Conservation (phyloP, 1,284 basidiomycete species). For the Sporisorium scitamineum region DNA sequence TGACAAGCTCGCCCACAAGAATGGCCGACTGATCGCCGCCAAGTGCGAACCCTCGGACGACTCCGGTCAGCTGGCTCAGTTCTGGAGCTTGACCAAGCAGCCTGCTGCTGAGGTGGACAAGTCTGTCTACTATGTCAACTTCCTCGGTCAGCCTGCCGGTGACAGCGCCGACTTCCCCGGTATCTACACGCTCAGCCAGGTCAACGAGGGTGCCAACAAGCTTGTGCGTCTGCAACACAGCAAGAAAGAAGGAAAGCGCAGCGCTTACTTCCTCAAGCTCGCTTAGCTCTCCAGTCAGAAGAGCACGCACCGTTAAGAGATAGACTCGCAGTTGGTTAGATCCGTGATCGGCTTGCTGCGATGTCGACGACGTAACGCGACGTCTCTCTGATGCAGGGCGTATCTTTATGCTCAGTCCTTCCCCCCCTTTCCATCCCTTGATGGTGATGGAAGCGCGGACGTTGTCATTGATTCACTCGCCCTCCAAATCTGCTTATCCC, state of each 20-base stretch:
- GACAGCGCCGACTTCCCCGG: constrained; percentile 39
- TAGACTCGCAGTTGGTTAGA: constrained; percentile 1
- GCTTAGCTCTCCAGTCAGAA: constrained; percentile 1
- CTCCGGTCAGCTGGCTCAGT: constrained; percentile 50
- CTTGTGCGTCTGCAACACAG: constrained; percentile 31
- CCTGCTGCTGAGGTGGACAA: constrained; percentile 19
- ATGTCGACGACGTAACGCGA: neutral
- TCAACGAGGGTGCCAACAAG: constrained; percentile 26
- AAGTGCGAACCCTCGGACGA: constrained; percentile 44
- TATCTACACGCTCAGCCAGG: constrained; percentile 27
- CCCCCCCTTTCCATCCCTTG: neutral
- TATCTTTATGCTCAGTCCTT: neutral
- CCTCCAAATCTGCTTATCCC: neutral
- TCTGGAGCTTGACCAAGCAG: constrained; percentile 53
- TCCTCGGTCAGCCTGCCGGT: constrained; percentile 34
- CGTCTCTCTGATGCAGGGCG: too few species aligned
- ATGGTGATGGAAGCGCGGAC: neutral
- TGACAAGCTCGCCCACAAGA: constrained; percentile 13
- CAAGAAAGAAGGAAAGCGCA: constrained; percentile 20
- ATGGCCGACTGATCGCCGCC: constrained; percentile 37
- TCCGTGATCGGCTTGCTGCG: constrained; percentile 12
- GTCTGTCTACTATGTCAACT: constrained; percentile 47
- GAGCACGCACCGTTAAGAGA: constrained; percentile 1
- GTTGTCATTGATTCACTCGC: neutral
- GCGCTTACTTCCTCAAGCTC: constrained; percentile 48